A percentile compares a stretch with the other conserved stretches of the same genome.
Conservation (phyloP, 805 yeast genomes). For the Zygotorulaspora danielsina region DNA sequence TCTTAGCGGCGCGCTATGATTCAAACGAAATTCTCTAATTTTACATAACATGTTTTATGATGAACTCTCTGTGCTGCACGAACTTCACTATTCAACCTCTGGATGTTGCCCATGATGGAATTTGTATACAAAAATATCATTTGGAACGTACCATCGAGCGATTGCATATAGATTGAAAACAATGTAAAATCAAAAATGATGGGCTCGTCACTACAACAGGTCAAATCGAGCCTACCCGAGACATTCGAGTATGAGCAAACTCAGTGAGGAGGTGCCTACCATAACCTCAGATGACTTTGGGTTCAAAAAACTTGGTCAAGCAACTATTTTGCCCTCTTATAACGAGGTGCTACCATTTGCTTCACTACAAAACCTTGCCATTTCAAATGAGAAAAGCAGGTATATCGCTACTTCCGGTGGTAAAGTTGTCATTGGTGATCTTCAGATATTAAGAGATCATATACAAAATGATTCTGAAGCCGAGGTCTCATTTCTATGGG, state of each 20-base stretch:
- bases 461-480: constrained; percentile 22
- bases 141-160: too few relatives aligned
- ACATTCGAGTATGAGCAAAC: constrained; percentile 21
- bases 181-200: not conserved
- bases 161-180: not conserved
- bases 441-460: constrained; percentile 34
- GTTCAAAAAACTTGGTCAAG: constrained; percentile 38
- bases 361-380: constrained; percentile 37
- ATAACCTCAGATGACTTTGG: constrained; percentile 42
- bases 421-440: constrained; percentile 36
- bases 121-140: too few relatives aligned
- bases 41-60: too few relatives aligned
- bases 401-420: constrained; percentile 41
- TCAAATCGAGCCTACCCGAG: not conserved
- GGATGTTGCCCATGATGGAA: too few relatives aligned
- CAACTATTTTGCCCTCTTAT: constrained; percentile 36
- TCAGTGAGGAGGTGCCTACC: constrained; percentile 26
- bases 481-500: constrained; percentile 13
- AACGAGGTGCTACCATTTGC: constrained; percentile 38
- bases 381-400: constrained; percentile 32
- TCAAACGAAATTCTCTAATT: too few relatives aligned
- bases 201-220: not conserved
- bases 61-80: too few relatives aligned
- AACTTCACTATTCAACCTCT: too few relatives aligned
- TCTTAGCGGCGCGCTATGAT: too few relatives aligned